A percentile compares a stretch with the other conserved stretches of the same genome.
Evolutionary conservation across 129 eudicot species (phyloP).

Genomic region (Flaveria ramosissima): DNA sequence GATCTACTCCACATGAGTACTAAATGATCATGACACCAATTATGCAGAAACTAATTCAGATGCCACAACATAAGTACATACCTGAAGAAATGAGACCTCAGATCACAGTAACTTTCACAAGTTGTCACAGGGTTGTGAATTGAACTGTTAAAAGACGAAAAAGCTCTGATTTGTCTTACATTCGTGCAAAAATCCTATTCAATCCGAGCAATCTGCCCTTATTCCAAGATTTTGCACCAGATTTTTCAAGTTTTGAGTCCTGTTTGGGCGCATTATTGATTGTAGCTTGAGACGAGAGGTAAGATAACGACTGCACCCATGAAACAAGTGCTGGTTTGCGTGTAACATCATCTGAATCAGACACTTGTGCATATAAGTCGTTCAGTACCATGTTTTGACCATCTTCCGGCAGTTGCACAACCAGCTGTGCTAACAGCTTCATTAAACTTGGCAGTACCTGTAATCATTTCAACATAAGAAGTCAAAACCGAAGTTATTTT

Average conservation of each 20-base stretch:
- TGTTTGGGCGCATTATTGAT: slow-evolving; percentile 27
- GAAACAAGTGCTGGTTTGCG: slow-evolving; percentile 81
- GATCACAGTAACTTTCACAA: background rate
- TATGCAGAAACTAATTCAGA: background rate
- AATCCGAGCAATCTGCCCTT: slow-evolving; percentile 42
- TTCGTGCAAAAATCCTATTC: slow-evolving; percentile 53
- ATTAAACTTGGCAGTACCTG: slow-evolving; percentile 91
- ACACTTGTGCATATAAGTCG: slow-evolving; percentile 76
- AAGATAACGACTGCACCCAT: slow-evolving; percentile 93
- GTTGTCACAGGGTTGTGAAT: background rate
- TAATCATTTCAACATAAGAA: background rate
- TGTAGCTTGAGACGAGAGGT: slow-evolving; percentile 63
- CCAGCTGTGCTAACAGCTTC: slow-evolving; percentile 76
- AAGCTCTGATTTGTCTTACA: slow-evolving; percentile 28
- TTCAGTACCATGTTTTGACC: slow-evolving; percentile 71
- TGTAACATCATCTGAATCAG: slow-evolving; percentile 95
- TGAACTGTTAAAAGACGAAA: background rate
- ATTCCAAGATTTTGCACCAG: slow-evolving; percentile 36
- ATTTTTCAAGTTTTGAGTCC: slow-evolving; percentile 16
- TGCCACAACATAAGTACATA: slow-evolving; percentile 5
- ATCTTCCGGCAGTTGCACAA: slow-evolving; percentile 59
- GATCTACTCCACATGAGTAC: slow-evolving; percentile 6
- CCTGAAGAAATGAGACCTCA: background rate
- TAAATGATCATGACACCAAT: background rate
- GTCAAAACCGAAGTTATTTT: background rate